Evolutionary conservation across 2,329 filamentous ascomycete genomes (phyloP).

Genomic region (Cercospora sojina): DNA sequence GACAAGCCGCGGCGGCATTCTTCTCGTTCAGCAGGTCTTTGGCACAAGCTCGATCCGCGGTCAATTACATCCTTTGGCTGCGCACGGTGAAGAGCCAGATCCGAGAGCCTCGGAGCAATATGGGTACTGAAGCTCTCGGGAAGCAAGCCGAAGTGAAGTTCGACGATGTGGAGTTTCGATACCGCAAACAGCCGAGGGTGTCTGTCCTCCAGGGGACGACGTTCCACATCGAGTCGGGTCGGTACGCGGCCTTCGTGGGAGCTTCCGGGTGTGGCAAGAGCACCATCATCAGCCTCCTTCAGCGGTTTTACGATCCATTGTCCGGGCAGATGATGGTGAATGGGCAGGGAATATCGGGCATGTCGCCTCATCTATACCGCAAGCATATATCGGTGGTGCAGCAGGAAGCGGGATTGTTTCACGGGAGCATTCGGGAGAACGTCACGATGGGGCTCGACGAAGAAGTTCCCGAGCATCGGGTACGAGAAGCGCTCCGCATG

Average conservation of each 20-base stretch:
- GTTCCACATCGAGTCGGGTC: slow-evolving; percentile 36
- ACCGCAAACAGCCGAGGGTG: not conserved
- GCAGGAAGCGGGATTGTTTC: slow-evolving; percentile 50
- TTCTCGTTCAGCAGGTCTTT: slow-evolving; percentile 57
- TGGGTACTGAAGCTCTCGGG: slow-evolving; percentile 7
- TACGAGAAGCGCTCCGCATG: slow-evolving; percentile 49
- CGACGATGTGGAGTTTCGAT: slow-evolving; percentile 23
- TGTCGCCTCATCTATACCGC: slow-evolving; percentile 43
- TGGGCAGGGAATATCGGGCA: slow-evolving; percentile 54
- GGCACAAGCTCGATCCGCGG: slow-evolving; percentile 36
- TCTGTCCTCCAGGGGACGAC: slow-evolving; percentile 15
- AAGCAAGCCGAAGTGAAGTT: slow-evolving; percentile 22
- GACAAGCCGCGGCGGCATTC: slow-evolving; percentile 65
- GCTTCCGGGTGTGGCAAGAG: slow-evolving; percentile 51
- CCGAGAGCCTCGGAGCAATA: slow-evolving; percentile 31
- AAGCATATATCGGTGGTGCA: slow-evolving; percentile 45
- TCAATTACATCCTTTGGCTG: slow-evolving; percentile 49
- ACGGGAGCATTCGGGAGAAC: slow-evolving; percentile 45
- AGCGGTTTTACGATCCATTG: slow-evolving; percentile 48
- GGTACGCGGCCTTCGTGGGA: slow-evolving; percentile 50
- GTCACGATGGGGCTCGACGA: slow-evolving; percentile 38
- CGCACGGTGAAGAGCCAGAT: slow-evolving; percentile 40
- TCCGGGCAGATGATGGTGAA: slow-evolving; percentile 49
- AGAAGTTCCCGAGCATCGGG: slow-evolving; percentile 41
- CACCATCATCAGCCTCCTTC: slow-evolving; percentile 47